Conservation (phyloP, 2,329 filamentous ascomycete species). For the Alternaria panax region DNA sequence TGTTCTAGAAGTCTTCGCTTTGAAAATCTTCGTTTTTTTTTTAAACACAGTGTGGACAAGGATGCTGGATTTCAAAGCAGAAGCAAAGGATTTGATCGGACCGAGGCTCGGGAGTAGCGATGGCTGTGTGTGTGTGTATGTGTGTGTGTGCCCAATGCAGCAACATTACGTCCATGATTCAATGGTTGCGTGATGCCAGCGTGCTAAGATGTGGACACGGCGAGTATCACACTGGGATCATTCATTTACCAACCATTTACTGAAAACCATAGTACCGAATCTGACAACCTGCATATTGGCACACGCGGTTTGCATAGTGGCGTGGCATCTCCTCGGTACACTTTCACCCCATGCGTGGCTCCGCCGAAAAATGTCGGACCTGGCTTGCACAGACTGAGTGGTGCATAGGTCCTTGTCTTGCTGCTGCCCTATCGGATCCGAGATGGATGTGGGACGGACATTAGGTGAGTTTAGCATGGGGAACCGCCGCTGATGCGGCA, state of each 20-base stretch:
- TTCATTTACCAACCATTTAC: neutral
- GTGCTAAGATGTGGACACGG: neutral
- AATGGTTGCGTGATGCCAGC: neutral
- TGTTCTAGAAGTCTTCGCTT: neutral
- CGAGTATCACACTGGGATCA: neutral
- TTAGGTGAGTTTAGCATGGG: slow-evolving; percentile 2
- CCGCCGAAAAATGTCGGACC: slow-evolving; percentile 2
- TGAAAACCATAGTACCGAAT: neutral
- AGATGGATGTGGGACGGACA: neutral
- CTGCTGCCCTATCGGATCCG: neutral
- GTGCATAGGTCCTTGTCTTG: slow-evolving; percentile 8
- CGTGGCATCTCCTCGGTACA: neutral
- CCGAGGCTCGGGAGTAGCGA: slow-evolving; percentile 9
- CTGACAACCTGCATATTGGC: neutral
- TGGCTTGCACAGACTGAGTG: neutral
- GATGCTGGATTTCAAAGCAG: neutral
- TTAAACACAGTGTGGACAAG: neutral
- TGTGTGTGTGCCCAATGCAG: neutral
- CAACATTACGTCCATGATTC: neutral
- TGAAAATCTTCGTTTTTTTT: neutral
- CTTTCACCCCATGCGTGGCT: neutral
- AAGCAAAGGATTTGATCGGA: neutral
- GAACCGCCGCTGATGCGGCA: neutral
- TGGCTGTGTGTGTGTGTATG: neutral
- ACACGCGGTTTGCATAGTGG: neutral